Base-by-base conservation (phyloP, 2,329 filamentous ascomycete genomes). In the Ceratocystis cubensis region DNA sequence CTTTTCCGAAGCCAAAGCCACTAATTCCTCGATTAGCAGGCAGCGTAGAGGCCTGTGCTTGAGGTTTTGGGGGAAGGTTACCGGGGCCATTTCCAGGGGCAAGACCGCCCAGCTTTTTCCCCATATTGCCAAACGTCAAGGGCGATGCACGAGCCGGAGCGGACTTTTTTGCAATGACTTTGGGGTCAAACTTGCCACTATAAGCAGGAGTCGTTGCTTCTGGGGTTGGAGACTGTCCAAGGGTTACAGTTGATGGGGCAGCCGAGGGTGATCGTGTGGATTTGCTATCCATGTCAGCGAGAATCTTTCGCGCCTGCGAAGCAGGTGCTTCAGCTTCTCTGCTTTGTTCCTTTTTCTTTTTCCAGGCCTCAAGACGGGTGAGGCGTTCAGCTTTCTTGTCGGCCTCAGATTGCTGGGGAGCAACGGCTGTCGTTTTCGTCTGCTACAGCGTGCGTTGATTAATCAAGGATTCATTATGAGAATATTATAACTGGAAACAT, bases 321-420 rank as follows among this genome's bases (percentile, higher is more conserved):
- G 88, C 84, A 72, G 84, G 86, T 73, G 88, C 84, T 73, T 89
- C 89, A 69, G 82, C 83, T 8, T 65, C 63, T 57, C 65, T 67
- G 71, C 87, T 87, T 73, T 86, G 85, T 70, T 90, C 88, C 73
- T 91, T 87, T 76, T 92, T 93, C 76, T 91, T 88, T 77, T 96
- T 96, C 92, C 91, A 96, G 67, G 89, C 89, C 74, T 93, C 89
- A 33, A 96, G 77, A 73, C 90, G 92, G 33, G 89, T 89, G 56
- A 91, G 80, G 69, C 89, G 81, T 75, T 93, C 89, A 63, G 87
- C 88, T 74, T 92, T 90, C 73, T 88, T 91, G 63, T 91, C 86
- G 69, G 84, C 83, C 71, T 91, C 88, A 37, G 83, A 80, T 72
- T 85, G 85, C 20, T 76, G 76, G 57, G 78, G 76, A 65, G 80